Evolutionary conservation across 805 yeast genomes (phyloP).

Genomic region (Lachancea fermentati): DNA sequence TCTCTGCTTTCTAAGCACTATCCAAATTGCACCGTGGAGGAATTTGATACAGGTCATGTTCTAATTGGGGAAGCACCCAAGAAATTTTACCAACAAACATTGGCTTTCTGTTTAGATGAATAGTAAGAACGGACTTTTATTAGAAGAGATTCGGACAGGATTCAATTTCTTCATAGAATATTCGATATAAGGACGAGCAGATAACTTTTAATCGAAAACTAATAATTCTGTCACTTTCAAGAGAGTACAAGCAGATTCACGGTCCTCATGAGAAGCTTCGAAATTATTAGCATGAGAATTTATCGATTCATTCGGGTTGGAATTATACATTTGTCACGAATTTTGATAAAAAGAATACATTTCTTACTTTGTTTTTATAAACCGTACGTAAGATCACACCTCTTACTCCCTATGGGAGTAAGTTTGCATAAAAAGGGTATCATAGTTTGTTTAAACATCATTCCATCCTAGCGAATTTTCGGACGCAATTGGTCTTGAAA

Average conservation of each 20-base stretch:
- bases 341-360: background rate
- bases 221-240: too few species aligned
- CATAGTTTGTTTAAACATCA: conserved; percentile 19
- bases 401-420: background rate
- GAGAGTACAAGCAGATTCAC: too few species aligned
- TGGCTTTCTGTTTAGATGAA: background rate
- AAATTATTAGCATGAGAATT: too few species aligned
- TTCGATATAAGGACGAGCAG: too few species aligned
- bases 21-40: conserved; percentile 21
- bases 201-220: too few species aligned
- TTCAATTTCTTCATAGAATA: too few species aligned
- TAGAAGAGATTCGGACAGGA: too few species aligned
- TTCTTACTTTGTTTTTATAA: background rate
- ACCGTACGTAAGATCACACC: background rate
- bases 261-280: too few species aligned
- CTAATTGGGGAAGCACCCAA: conserved; percentile 26
- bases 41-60: conserved; percentile 30
- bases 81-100: conserved; percentile 10
- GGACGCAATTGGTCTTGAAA: conserved; percentile 65
- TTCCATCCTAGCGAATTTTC: conserved; percentile 71
- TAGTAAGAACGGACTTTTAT: too few species aligned
- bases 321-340: background rate
- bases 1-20: conserved; percentile 18
- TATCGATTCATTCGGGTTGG: too few species aligned
- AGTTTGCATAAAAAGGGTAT: background rate